phyloP scores from a whole-genome alignment of 352 stramenopile species.

The Phytophthora nicotianae region DNA sequence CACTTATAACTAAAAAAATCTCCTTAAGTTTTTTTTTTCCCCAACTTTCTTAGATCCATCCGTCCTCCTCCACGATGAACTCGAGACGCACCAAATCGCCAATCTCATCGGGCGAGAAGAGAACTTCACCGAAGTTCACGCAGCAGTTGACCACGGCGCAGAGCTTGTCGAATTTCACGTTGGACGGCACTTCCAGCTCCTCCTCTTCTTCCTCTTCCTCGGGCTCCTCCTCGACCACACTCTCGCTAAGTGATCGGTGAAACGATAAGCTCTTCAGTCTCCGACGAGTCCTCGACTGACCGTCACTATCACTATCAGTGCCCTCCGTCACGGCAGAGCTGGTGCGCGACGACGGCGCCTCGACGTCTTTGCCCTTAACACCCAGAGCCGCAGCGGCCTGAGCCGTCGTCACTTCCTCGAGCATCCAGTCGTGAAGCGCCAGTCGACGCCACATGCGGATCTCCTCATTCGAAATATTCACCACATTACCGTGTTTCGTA shows the following conservation, averaged over 20 bases:
- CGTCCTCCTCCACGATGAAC: slow-evolving; percentile 84
- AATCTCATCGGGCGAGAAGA: slow-evolving; percentile 60
- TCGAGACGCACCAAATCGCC: slow-evolving; percentile 73
- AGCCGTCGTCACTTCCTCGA: slow-evolving; percentile 56
- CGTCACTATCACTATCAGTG: slow-evolving; percentile 65
- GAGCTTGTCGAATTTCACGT: slow-evolving; percentile 47
- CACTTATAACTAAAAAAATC: slow-evolving; percentile 42
- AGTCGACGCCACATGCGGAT: slow-evolving; percentile 83
- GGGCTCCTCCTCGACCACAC: slow-evolving; percentile 38
- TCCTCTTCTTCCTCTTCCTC: slow-evolving; percentile 42
- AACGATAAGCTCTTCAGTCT: slow-evolving; percentile 24
- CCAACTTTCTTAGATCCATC: slow-evolving; percentile 65
- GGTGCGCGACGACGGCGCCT: slow-evolving; percentile 39
- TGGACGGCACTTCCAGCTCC: slow-evolving; percentile 44
- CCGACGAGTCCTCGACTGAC: slow-evolving; percentile 18
- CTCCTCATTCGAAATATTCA: slow-evolving; percentile 82
- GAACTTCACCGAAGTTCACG: slow-evolving; percentile 58
- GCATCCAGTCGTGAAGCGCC: slow-evolving; percentile 64
- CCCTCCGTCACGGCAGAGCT: slow-evolving; percentile 60
- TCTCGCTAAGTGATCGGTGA: slow-evolving; percentile 35
- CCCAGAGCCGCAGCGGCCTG: slow-evolving; percentile 26
- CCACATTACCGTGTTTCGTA: slow-evolving; percentile 72
- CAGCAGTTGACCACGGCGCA: slow-evolving; percentile 70
- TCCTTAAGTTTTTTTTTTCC: slow-evolving; percentile 10
- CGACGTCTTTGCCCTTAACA: slow-evolving; percentile 49